These are phyloP conservation scores for Hyphodiscus sp. DNA, from an alignment of 2,329 filamentous ascomycete species.

Conservation along the genomic window DNA sequence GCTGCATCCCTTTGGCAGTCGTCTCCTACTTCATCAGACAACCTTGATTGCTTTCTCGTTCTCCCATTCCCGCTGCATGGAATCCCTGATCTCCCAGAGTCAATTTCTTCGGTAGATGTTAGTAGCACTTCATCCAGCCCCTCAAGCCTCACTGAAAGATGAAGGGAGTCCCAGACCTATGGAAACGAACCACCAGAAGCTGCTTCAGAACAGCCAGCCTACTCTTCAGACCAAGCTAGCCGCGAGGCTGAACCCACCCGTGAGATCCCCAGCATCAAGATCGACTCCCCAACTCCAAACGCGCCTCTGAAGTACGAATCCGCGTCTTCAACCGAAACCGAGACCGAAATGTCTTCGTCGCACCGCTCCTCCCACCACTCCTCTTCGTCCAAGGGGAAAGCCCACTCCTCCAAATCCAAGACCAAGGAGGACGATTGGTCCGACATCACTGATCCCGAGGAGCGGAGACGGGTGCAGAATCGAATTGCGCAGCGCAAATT, in stretches of 20 bases:
- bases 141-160: conserved; percentile 10
- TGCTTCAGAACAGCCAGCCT: too few relatives aligned
- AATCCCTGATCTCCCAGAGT: not conserved
- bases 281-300: conserved; percentile 22
- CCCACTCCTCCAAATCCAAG: conserved; percentile 33
- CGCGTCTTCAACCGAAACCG: conserved; percentile 14
- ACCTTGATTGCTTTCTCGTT: not conserved
- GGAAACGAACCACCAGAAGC: conserved; percentile 13
- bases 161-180: conserved; percentile 18
- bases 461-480: conserved; percentile 70
- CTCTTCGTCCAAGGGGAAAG: conserved; percentile 19
- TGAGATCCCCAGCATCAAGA: conserved; percentile 19
- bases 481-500: conserved; percentile 71
- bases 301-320: conserved; percentile 16
- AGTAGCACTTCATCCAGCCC: conserved; percentile 4
- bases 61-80: conserved; percentile 7
- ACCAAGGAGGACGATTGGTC: conserved; percentile 57
- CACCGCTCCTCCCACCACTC: conserved; percentile 23
- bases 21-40: not conserved
- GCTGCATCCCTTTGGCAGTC: conserved; percentile 1
- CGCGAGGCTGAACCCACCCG: conserved; percentile 8
- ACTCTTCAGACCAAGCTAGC: not conserved
- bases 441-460: conserved; percentile 61
- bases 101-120: conserved; percentile 21
- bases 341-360: conserved; percentile 27